Conservation (phyloP, 2,329 filamentous ascomycete species). For the Xylariomycetidae sp. region DNA sequence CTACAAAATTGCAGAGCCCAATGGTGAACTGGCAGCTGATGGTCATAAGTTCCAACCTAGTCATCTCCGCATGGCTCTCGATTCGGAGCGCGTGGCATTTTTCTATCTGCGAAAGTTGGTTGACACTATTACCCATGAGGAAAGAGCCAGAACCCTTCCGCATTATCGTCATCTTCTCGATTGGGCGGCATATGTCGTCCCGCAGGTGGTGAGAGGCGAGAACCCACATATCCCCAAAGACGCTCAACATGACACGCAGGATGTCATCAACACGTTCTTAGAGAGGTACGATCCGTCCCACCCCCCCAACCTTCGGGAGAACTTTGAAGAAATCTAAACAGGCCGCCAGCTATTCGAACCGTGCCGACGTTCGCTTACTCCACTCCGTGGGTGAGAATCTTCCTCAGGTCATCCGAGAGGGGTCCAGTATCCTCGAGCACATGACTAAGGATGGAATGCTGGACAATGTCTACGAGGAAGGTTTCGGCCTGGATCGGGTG, state of each 20-base stretch:
- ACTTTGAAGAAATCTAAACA: too few species aligned
- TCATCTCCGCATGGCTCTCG: too few species aligned
- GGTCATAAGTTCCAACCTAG: too few species aligned
- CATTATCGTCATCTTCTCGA: too few species aligned
- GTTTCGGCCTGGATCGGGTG: slow-evolving; percentile 12
- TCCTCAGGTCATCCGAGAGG: slow-evolving; percentile 27
- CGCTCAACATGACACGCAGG: slow-evolving; percentile 5
- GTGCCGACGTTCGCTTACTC: slow-evolving; percentile 23
- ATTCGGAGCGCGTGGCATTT: slow-evolving; percentile 1
- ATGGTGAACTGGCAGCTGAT: too few species aligned
- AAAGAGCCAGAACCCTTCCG: too few species aligned
- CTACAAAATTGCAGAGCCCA: too few species aligned
- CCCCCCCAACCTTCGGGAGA: too few species aligned
- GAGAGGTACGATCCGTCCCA: too few species aligned
- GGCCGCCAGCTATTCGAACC: slow-evolving; percentile 5
- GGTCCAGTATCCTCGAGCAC: slow-evolving; percentile 32
- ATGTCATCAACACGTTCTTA: neutral
- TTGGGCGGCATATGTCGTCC: too few species aligned
- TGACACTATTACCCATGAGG: too few species aligned
- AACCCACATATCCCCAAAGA: slow-evolving; percentile 5
- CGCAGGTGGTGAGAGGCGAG: too few species aligned
- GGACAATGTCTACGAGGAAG: slow-evolving; percentile 27
- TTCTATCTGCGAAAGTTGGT: slow-evolving; percentile 3
- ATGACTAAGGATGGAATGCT: slow-evolving; percentile 32
- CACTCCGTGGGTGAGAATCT: slow-evolving; percentile 29